Evolutionary conservation across 164 flowering plant genomes (phyloP).

Genomic region (Aristolochia californica): DNA sequence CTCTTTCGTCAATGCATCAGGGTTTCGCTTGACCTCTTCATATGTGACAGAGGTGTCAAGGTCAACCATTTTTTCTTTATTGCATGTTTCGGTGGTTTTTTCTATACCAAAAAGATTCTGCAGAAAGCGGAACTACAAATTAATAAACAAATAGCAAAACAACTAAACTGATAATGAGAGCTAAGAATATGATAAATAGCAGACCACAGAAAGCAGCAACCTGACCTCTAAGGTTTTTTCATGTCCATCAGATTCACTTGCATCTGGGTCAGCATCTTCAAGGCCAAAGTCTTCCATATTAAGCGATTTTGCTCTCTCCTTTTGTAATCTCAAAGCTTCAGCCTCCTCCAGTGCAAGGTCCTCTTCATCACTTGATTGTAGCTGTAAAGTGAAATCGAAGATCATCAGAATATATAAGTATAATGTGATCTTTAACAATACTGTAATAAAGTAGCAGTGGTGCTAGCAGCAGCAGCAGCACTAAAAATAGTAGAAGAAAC

Average conservation of each 20-base stretch:
- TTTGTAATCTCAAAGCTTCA: slow-evolving; percentile 48
- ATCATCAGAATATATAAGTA: neutral
- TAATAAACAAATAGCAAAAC: neutral
- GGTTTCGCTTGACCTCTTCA: slow-evolving; percentile 58
- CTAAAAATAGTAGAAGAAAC: neutral
- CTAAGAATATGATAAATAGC: neutral
- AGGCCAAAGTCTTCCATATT: slow-evolving; percentile 58
- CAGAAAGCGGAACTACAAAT: neutral
- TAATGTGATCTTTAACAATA: too few relatives aligned
- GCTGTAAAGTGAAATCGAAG: slow-evolving; percentile 15
- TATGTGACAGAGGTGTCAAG: slow-evolving; percentile 26
- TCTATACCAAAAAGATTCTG: slow-evolving; percentile 46
- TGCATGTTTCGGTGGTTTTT: slow-evolving; percentile 19
- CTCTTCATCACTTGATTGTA: slow-evolving; percentile 72
- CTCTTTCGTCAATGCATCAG: slow-evolving; percentile 59
- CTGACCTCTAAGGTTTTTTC: slow-evolving; percentile 49
- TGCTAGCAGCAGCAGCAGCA: neutral
- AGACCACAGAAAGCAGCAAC: neutral
- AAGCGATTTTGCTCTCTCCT: slow-evolving; percentile 34
- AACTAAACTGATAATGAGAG: neutral
- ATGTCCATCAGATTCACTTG: slow-evolving; percentile 30
- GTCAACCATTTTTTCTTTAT: slow-evolving; percentile 19
- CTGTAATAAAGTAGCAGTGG: neutral
- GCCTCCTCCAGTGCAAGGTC: slow-evolving; percentile 53
- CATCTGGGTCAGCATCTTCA: slow-evolving; percentile 45